Evolutionary conservation across 2,329 filamentous ascomycete species (phyloP), one percentile per base, ranked within the genome.

Genomic region (Verticillium nubilum): DNA sequence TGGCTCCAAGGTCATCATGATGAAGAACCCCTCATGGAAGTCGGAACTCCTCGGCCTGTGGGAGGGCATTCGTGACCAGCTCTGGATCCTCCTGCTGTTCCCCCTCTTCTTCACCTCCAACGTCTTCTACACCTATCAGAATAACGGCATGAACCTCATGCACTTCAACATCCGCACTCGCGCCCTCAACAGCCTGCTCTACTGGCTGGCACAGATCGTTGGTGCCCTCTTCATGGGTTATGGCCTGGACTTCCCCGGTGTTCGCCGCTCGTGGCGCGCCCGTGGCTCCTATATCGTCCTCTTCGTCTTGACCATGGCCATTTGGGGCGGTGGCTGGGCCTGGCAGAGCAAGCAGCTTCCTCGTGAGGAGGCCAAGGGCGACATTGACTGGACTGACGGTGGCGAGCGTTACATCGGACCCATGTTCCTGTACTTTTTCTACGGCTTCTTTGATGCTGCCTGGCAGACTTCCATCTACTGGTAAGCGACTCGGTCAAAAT

Each of bases 391-490:
- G 87, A 81, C 78, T 2, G 80, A 86, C 59, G 74, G 79, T 28
- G 85, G 85, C 58, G 63, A 72, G 60, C 60, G 63, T 25, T 95
- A 89, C 70, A 80, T 88, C 60, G 91, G 89, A 0, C 90, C 90
- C 13, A 91, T 96, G 85, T 91, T 96, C 72, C 76, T 96, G 57
- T 96, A 92, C 78, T 91, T 96, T 68, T 93, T 93, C 74, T 96
- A 95, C 72, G 92, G 92, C 47, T 88, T 95, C 74, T 95, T 88
- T 67, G 94, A 97, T 72, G 91, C 93, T 52, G 85, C 87, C 58
- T 97, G 92, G 88, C 94, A 98, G 78, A 94, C 92, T 0, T 87
- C 81, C 68, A 87, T 93, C 56, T 97, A 98, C 80, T 97, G 93
- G 93, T 92, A 86, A 70, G 92, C 89, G 78, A 13, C 17, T 17